Base-by-base conservation (phyloP, 2,329 filamentous ascomycete species). In the Stachybotrys echinatus region DNA sequence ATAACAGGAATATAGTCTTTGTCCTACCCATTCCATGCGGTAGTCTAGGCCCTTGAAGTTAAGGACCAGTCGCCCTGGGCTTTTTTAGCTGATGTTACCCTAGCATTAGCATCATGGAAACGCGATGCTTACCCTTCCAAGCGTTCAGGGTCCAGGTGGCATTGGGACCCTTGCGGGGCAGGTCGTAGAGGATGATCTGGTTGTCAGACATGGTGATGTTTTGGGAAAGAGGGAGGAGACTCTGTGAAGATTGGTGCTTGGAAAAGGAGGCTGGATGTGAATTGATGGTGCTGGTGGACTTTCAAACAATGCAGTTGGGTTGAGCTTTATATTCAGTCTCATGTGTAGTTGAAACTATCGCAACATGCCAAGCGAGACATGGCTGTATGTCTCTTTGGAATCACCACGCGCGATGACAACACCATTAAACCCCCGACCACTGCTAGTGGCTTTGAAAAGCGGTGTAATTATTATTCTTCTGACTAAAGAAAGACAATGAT, bases 41-140 rank as follows among this genome's bases (percentile, higher is more conserved):
- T 89, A 89, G 43, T 81, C 74, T 14, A 89, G 63, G 2, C 72
- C 72, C 63, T 89, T 89, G 69, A 76, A 87, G 67, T 88, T 89
- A 42, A 89, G 68, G 3, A 77, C 61, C 50, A 89, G 66, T 2
- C 86, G 83, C 42, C 80, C 85, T 88, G 48, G 22, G 7, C 5
- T 2, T n/a, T 10, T 17, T 31, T 31, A 43, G 49, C 53, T 44
- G 55, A 47, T 47, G 12, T 38, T n/a, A n/a, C n/a, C n/a, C n/a
- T n/a, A n/a, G n/a, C n/a, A n/a, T n/a, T n/a, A n/a, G n/a, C n/a
- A n/a, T n/a, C n/a, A n/a, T n/a, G n/a, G n/a, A 23, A 34, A 17
- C 6, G 12, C 22, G 5, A 27, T 18, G 22, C 6, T 58, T 67
- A 85, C 84, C 81, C 68, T 86, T 89, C 85, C 84, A 89, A 1